Percentiles rank a stretch among this genome's conserved stretches.
Evolutionary conservation across 2,329 filamentous ascomycete species (phyloP).

Genomic region (Elsinoe arachidis): DNA sequence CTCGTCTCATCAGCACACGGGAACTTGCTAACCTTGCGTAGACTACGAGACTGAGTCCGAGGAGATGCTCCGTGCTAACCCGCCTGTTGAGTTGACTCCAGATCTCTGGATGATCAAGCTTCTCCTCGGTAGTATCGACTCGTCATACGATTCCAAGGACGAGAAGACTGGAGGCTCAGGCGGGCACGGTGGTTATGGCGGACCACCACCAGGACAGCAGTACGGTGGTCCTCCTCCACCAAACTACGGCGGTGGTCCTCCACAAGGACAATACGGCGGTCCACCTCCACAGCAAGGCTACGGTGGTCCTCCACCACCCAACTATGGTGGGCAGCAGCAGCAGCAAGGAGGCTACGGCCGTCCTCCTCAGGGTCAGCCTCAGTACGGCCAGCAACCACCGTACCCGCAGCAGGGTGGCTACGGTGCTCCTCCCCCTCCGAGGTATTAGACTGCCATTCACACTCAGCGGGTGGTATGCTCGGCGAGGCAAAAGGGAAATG

Average conservation of each 20-base stretch:
- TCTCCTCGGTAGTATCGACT: conserved; percentile 58
- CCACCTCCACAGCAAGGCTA: conserved; percentile 22
- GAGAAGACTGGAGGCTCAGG: conserved; percentile 39
- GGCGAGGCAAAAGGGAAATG: no score
- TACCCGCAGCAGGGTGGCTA: conserved; percentile 15
- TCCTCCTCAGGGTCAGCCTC: conserved; percentile 19
- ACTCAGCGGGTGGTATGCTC: no score
- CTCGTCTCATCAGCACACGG: background rate
- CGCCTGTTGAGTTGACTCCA: conserved; percentile 54
- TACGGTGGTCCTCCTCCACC: conserved; percentile 24
- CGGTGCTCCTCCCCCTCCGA: conserved; percentile 7
- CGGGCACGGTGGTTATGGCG: conserved; percentile 29
- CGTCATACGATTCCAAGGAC: conserved; percentile 57
- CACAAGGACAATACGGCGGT: conserved; percentile 23
- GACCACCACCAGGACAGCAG: conserved; percentile 22
- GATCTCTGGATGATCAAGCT: conserved; percentile 61
- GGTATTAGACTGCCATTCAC: no score
- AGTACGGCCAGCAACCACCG: conserved; percentile 19
- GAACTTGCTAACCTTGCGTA: conserved; percentile 22
- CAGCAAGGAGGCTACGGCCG: conserved; percentile 20
- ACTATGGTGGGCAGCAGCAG: conserved; percentile 19
- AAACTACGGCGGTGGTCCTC: conserved; percentile 25
- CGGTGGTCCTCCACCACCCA: conserved; percentile 20
- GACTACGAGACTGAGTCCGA: conserved; percentile 61
- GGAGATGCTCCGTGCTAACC: conserved; percentile 54